Conservation (phyloP, 164 flowering plant genomes). For the Chimonanthus praecox region DNA sequence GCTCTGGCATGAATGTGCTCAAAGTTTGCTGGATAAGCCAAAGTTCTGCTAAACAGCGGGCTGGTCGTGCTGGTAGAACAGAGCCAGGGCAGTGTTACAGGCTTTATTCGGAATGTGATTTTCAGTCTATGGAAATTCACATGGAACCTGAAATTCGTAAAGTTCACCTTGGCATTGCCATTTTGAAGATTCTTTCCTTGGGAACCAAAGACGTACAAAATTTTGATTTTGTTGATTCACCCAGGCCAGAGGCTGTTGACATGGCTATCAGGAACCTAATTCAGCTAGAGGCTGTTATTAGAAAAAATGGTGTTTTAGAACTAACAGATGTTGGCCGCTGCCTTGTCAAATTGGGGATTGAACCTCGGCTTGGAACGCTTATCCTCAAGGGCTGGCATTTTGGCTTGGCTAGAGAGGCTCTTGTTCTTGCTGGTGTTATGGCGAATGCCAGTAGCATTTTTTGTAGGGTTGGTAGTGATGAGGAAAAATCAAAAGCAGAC, state of each 20-base stretch:
- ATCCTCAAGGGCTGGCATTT: conserved; percentile 45
- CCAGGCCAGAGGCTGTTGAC: conserved; percentile 64
- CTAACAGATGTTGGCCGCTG: conserved; percentile 57
- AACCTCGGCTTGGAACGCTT: conserved; percentile 85
- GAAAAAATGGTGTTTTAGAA: conserved; percentile 29
- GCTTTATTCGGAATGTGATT: conserved; percentile 60
- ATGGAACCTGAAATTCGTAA: conserved; percentile 86
- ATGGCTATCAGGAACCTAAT: conserved; percentile 75
- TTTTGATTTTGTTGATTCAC: conserved; percentile 93
- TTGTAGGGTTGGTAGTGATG: conserved; percentile 79
- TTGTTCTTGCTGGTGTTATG: conserved; percentile 92
- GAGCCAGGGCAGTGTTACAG: conserved; percentile 89
- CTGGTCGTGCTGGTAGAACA: conserved; percentile 98
- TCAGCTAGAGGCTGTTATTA: conserved; percentile 65
- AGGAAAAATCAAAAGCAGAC: conserved; percentile 72
- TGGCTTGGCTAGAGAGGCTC: conserved; percentile 63
- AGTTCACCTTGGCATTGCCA: conserved; percentile 93
- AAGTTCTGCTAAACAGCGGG: conserved; percentile 89
- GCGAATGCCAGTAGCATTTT: conserved; percentile 90
- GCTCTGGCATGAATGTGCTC: conserved; percentile 81
- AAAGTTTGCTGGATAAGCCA: conserved; percentile 67
- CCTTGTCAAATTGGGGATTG: conserved; percentile 77
- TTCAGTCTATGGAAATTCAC: conserved; percentile 48
- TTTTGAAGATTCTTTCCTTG: conserved; percentile 72
- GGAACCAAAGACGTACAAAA: conserved; percentile 49